phyloP scores from a whole-genome alignment of 2,329 filamentous ascomycete genomes.

The Aureobasidium sp. region DNA sequence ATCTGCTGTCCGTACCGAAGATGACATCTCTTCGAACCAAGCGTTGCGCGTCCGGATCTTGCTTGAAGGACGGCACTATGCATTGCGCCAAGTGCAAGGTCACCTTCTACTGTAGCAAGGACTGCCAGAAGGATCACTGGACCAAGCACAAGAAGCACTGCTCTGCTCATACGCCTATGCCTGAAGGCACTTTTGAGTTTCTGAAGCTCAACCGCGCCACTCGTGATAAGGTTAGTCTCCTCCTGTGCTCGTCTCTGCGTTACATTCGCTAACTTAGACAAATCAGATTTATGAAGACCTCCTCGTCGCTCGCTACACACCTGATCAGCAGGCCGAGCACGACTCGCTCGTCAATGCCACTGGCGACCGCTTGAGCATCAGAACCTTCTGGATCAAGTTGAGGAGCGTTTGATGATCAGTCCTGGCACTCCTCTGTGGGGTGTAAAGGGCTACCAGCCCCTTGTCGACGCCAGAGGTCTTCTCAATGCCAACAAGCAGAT shows the following conservation, averaged over 20 bases:
- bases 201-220: not conserved
- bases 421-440: not conserved
- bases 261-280: not conserved
- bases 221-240: not conserved
- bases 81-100: constrained; percentile 1
- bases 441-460: not conserved
- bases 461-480: not conserved
- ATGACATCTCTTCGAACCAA: not conserved
- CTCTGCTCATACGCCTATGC: not conserved
- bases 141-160: constrained; percentile 8
- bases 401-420: not conserved
- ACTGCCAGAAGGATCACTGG: constrained; percentile 5
- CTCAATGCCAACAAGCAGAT: constrained; percentile 1
- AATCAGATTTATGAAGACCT: not conserved
- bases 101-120: constrained; percentile 2
- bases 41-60: not conserved
- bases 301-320: not conserved
- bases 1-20: not conserved
- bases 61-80: not conserved
- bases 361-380: not conserved
- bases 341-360: not conserved
- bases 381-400: not conserved
- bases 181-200: not conserved
- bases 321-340: not conserved
- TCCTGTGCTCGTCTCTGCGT: not conserved